These are phyloP conservation scores for Umbelopsis ramanniana DNA, from an alignment of 192 early-diverging fungal genomes.

Conservation along the genomic window DNA sequence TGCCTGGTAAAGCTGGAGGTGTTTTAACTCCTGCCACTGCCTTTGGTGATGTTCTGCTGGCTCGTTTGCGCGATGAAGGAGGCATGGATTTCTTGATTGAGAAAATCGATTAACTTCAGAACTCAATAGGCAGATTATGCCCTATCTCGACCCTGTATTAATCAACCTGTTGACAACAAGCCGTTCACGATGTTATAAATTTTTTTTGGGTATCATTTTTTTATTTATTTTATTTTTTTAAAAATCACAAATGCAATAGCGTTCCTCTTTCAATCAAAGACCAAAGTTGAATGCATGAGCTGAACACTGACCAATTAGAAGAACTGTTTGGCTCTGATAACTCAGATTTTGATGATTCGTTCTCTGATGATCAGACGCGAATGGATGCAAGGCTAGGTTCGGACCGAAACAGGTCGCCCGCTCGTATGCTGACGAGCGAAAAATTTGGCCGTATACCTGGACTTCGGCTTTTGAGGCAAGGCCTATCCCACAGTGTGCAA, in stretches of 20 bases:
- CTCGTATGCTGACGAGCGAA: not conserved
- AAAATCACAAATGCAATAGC: too few species aligned
- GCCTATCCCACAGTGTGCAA: constrained; percentile 40
- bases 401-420: not conserved
- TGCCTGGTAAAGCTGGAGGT: constrained; percentile 65
- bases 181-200: not conserved
- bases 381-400: not conserved
- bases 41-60: constrained; percentile 75
- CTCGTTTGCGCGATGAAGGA: constrained; percentile 66
- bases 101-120: constrained; percentile 7
- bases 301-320: not conserved
- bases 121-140: not conserved
- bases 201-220: not conserved
- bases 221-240: not conserved
- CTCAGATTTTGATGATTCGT: not conserved
- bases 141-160: not conserved
- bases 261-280: not conserved
- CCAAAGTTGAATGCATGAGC: not conserved
- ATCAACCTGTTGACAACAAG: not conserved
- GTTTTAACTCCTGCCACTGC: constrained; percentile 80
- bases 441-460: constrained; percentile 28
- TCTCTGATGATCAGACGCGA: not conserved
- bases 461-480: constrained; percentile 25
- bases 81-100: constrained; percentile 42
- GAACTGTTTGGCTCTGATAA: constrained; percentile 9